A percentile compares a stretch with the other conserved stretches of the same genome.
Conservation (phyloP, 2,329 filamentous ascomycete genomes). For the Botryotinia globosa region DNA sequence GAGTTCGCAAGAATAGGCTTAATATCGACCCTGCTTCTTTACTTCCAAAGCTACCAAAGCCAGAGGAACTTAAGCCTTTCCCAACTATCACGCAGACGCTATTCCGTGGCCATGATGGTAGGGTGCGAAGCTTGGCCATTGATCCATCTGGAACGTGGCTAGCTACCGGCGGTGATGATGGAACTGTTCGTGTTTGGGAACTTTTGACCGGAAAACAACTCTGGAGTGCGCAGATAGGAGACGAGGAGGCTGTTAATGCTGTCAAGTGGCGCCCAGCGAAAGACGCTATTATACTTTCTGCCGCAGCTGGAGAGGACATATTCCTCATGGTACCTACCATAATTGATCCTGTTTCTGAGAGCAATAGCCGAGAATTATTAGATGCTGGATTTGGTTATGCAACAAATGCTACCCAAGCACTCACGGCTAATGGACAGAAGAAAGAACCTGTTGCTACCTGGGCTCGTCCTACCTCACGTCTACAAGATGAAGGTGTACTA, state of each 20-base stretch:
- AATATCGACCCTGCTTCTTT: constrained; percentile 95
- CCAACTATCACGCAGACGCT: constrained; percentile 85
- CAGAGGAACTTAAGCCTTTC: constrained; percentile 92
- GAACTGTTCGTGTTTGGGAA: constrained; percentile 87
- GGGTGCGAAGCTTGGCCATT: constrained; percentile 79
- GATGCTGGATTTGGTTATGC: constrained; percentile 93
- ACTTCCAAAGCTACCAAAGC: constrained; percentile 86
- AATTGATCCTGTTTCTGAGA: constrained; percentile 69
- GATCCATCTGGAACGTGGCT: constrained; percentile 84
- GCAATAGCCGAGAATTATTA: constrained; percentile 70
- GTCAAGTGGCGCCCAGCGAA: constrained; percentile 87
- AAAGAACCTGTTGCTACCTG: constrained; percentile 80
- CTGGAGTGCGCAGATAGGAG: constrained; percentile 78
- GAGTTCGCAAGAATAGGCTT: constrained; percentile 87
- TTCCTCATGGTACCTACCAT: constrained; percentile 78
- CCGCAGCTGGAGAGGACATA: constrained; percentile 78
- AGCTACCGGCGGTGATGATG: constrained; percentile 91
- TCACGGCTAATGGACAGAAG: constrained; percentile 52
- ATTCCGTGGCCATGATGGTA: constrained; percentile 83
- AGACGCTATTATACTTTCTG: constrained; percentile 78
- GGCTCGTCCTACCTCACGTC: constrained; percentile 70
- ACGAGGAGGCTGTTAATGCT: constrained; percentile 75
- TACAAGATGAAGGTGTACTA: constrained; percentile 76
- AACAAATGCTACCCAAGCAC: constrained; percentile 58
- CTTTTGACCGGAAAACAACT: constrained; percentile 81